phyloP scores from a whole-genome alignment of 257 asterid species.

The Gynochthodes officinalis region DNA sequence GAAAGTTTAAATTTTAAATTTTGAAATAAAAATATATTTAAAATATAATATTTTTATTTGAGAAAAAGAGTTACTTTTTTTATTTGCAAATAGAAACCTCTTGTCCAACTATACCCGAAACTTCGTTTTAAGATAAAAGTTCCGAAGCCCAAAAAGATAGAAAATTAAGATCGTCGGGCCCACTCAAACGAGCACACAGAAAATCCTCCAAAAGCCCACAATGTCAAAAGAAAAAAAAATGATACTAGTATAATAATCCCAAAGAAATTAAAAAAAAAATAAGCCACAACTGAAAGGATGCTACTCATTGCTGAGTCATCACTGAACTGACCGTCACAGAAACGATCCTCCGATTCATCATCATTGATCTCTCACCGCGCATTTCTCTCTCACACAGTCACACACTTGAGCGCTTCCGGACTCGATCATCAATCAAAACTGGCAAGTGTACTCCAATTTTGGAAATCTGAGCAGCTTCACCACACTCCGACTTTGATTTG shows the following conservation, averaged over 20 bases:
- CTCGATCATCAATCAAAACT: not conserved
- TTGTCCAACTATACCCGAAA: too few species aligned
- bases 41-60: too few species aligned
- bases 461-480: not conserved
- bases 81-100: too few species aligned
- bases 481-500: not conserved
- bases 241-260: too few species aligned
- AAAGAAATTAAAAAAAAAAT: not conserved
- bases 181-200: not conserved
- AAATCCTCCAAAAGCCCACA: not conserved
- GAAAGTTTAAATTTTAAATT: too few species aligned
- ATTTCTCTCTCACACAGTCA: conserved; percentile 9
- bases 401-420: not conserved
- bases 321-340: not conserved
- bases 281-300: not conserved
- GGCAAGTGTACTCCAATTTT: conserved; percentile 1
- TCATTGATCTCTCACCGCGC: not conserved
- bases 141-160: conserved; percentile 6
- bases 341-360: conserved; percentile 6
- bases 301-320: conserved; percentile 5
- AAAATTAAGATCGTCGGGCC: not conserved
- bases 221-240: not conserved
- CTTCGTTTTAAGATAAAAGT: not conserved
- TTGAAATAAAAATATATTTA: too few species aligned
- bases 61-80: too few species aligned